Percentiles rank a stretch among this genome's conserved stretches.
These are phyloP conservation scores for Durotheca rogersii DNA, from an alignment of 495 filamentous ascomycete species.

Conservation along the genomic window DNA sequence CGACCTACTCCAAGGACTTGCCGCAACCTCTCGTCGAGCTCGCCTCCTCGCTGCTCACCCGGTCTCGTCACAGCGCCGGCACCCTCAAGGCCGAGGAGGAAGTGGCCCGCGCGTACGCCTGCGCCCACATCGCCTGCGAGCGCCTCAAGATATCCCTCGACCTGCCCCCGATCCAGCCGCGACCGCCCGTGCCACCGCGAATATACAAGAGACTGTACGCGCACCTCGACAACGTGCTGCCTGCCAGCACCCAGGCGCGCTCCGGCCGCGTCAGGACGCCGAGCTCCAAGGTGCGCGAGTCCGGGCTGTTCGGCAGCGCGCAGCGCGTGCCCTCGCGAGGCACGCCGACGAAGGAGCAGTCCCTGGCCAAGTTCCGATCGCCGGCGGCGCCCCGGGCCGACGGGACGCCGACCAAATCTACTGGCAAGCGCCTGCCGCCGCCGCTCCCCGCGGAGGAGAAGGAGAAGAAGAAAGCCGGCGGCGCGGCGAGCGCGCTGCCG, in stretches of 20 bases:
- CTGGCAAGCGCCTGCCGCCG: conserved; percentile 23
- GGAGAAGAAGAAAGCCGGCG: conserved; percentile 34
- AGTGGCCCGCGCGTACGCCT: conserved; percentile 80
- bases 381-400: conserved; percentile 13
- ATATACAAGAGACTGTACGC: conserved; percentile 82
- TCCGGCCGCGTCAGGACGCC: conserved; percentile 27
- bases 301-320: conserved; percentile 23
- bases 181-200: conserved; percentile 78
- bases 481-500: conserved; percentile 49
- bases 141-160: conserved; percentile 79
- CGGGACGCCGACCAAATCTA: conserved; percentile 25
- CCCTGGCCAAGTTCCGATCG: conserved; percentile 40
- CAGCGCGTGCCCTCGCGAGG: conserved; percentile 26
- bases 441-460: too few species aligned
- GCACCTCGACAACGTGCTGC: conserved; percentile 74
- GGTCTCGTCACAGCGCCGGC: conserved; percentile 77
- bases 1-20: conserved; percentile 69
- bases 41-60: conserved; percentile 77
- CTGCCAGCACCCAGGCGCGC: conserved; percentile 27
- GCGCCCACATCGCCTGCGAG: conserved; percentile 89
- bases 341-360: conserved; percentile 36
- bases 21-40: conserved; percentile 75
- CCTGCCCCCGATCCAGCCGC: conserved; percentile 76
- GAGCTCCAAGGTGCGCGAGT: conserved; percentile 31
- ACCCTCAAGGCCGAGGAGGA: conserved; percentile 87